These are phyloP conservation scores for Apophysomyces trapeziformis DNA, from an alignment of 371 early-diverging fungal species.

Conservation along the genomic window DNA sequence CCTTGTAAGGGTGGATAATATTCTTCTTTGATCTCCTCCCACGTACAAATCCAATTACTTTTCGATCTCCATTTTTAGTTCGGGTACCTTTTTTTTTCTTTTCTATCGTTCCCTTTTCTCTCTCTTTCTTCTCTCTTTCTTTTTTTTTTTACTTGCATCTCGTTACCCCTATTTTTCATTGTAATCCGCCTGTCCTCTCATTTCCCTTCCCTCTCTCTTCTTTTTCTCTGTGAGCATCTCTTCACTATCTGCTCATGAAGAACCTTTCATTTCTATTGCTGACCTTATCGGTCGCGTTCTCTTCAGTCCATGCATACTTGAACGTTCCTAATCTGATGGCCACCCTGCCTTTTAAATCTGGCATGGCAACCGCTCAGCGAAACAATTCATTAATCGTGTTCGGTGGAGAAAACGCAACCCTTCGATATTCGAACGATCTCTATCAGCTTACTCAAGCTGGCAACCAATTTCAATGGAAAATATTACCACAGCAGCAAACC, in stretches of 20 bases:
- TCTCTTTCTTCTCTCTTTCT: constrained; percentile 10
- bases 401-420: constrained; percentile 37
- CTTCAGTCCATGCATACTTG: constrained; percentile 28
- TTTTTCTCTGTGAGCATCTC: constrained; percentile 13
- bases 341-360: constrained; percentile 31
- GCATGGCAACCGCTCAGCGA: constrained; percentile 29
- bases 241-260: constrained; percentile 14
- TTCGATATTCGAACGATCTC: constrained; percentile 23
- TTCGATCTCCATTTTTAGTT: constrained; percentile 14
- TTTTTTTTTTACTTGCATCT: constrained; percentile 7
- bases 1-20: constrained; percentile 1
- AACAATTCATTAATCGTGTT: constrained; percentile 35
- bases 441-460: constrained; percentile 29
- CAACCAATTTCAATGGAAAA: constrained; percentile 22
- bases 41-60: constrained; percentile 4
- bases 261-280: constrained; percentile 22
- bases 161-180: constrained; percentile 2
- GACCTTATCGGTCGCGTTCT: constrained; percentile 12
- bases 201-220: constrained; percentile 10
- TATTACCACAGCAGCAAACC: constrained; percentile 27
- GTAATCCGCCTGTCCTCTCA: constrained; percentile 11
- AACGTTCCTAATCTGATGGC: constrained; percentile 20
- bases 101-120: constrained; percentile 2
- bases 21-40: constrained; percentile 7
- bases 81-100: constrained; percentile 15